Base-by-base conservation (phyloP, 1,284 basidiomycete genomes). In the Austroboletus novae-zelandiae region DNA sequence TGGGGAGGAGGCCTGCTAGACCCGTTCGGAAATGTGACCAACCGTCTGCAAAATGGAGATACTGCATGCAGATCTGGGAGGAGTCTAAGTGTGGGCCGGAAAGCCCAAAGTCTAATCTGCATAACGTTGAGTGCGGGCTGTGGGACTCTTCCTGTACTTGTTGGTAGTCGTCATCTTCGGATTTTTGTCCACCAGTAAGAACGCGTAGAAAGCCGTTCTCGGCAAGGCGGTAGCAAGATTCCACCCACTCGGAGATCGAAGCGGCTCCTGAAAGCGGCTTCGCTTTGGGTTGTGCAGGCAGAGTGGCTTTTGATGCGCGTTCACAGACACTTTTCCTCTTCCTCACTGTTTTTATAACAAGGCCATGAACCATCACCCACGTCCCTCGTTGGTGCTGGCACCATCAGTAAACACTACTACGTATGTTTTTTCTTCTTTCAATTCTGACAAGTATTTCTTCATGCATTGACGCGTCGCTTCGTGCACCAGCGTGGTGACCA, bases 401-500 rank as follows among this genome's bases (percentile, higher is more conserved):
- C 88, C 87, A 41, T 86, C 87, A 18, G 81, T 89, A 48, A 88
- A 83, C 61, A 89, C 86, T 13, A 89, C 86, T 43, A 86, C 79
- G 86, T 89, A 71, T 45, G 81, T 74, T 47, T 53, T 39, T 20
- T 20, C 1, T 10, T 7, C 27, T n/a, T n/a, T n/a, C 43, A 52
- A 23, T 4, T 43, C 47, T 48, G 34, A 17, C 42, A 45, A 13
- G 31, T 42, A 3, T 40, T n/a, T 30, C 7, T 51, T 48, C 51
- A 51, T 48, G 43, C 50, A 54, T 56, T 66, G 57, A 65, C 61
- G 68, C 57, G 64, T 62, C 57, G 47, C 44, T 53, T 54, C 54
- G 48, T 61, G 56, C 27, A 52, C 35, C 64, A 94, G 90, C 57
- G 89, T 89, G 67, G 87, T 85, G 66, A 94, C 84, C 55, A 93